A percentile compares a stretch with the other conserved stretches of the same genome.
These are phyloP conservation scores for Aurifilum marmelostoma DNA, from an alignment of 2,329 filamentous ascomycete species.

Conservation along the genomic window DNA sequence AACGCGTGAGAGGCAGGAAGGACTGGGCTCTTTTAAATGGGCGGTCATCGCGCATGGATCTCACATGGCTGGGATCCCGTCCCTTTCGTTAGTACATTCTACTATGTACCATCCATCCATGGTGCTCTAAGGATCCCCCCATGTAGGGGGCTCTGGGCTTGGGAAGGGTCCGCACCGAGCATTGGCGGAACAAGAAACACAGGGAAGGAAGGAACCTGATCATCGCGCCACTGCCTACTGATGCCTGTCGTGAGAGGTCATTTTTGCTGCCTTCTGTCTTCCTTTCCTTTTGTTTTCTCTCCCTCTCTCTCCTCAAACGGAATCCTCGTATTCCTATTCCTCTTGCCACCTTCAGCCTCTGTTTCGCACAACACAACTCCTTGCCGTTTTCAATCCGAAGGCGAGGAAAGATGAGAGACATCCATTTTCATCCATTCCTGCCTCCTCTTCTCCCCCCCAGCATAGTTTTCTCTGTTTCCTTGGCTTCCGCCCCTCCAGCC, in stretches of 20 bases:
- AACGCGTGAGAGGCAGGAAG: neutral
- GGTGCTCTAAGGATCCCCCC: neutral
- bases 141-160: neutral
- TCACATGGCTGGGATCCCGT: neutral
- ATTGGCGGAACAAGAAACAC: neutral
- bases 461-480: neutral
- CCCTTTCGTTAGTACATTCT: neutral
- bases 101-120: neutral
- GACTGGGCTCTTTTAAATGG: neutral
- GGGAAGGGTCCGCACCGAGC: neutral
- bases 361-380: neutral
- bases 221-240: neutral
- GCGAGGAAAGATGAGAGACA: neutral
- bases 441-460: neutral
- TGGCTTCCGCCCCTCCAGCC: neutral
- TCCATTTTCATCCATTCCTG: neutral
- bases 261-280: neutral
- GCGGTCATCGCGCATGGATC: neutral
- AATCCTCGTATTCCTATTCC: neutral
- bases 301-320: neutral
- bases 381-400: neutral
- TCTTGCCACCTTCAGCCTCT: neutral
- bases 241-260: neutral
- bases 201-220: neutral
- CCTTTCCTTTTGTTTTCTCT: neutral